phyloP scores from a whole-genome alignment of 2,329 filamentous ascomycete species.

The Venturiaceae sp. region DNA sequence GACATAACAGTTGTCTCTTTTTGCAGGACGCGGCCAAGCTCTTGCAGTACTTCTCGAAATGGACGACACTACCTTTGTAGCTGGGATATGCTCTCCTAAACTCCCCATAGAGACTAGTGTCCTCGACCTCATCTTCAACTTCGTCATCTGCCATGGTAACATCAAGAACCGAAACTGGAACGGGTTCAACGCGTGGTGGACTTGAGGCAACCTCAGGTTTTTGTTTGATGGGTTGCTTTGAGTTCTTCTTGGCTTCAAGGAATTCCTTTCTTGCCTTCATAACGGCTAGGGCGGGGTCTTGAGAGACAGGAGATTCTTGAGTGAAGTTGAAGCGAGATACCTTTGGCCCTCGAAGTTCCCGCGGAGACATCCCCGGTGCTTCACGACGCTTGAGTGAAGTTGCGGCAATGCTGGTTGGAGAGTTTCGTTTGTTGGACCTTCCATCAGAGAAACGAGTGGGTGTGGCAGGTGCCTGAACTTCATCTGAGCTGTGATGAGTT shows the following conservation, averaged over 20 bases:
- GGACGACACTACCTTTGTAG: neutral
- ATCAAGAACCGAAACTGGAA: too few species aligned
- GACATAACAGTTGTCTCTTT: neutral
- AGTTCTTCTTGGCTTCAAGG: neutral
- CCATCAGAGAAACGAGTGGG: neutral
- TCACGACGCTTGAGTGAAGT: neutral
- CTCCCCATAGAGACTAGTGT: neutral
- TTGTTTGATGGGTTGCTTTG: neutral
- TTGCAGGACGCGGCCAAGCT: neutral
- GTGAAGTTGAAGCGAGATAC: conserved; percentile 4
- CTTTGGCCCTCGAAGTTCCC: neutral
- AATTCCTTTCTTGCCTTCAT: neutral
- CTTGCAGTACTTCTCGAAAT: conserved; percentile 5
- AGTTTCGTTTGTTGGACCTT: neutral
- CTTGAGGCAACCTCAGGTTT: neutral
- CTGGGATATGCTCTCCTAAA: conserved; percentile 2
- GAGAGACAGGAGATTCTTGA: conserved; percentile 1
- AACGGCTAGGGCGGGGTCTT: conserved; percentile 3
- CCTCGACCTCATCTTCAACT: neutral
- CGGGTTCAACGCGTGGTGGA: neutral
- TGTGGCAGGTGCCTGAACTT: neutral
- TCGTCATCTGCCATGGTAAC: neutral
- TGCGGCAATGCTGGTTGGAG: neutral
- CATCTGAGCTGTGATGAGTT: neutral
- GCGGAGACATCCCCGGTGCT: neutral